Evolutionary conservation across 345 rosid genomes (phyloP).

Genomic region (Camelina laxa): DNA sequence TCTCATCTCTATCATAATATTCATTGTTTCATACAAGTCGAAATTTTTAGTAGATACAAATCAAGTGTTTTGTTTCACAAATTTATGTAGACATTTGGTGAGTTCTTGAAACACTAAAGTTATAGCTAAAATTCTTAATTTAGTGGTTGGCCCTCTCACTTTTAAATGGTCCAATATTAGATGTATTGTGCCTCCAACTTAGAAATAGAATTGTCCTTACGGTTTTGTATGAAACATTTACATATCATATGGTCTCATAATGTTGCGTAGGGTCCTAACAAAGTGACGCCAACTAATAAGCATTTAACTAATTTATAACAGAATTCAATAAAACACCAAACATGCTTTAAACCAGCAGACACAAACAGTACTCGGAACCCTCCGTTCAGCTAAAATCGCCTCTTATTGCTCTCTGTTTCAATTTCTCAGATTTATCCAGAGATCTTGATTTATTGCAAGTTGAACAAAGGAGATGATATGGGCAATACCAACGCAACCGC

Average conservation of each 20-base stretch:
- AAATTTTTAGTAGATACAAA: background rate
- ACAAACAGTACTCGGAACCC: background rate
- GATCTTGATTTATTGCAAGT: slow-evolving; percentile 6
- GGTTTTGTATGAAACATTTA: slow-evolving; percentile 22
- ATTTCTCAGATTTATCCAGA: background rate
- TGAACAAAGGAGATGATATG: slow-evolving; percentile 40
- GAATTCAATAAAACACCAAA: slow-evolving; percentile 16
- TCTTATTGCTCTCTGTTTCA: slow-evolving; percentile 24
- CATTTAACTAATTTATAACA: slow-evolving; percentile 22
- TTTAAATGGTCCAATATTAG: background rate
- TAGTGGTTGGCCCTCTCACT: background rate
- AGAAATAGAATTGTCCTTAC: background rate
- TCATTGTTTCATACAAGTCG: background rate
- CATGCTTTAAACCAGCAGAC: slow-evolving; percentile 27
- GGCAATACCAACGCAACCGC: slow-evolving; percentile 44
- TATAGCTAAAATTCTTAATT: background rate
- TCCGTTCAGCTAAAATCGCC: background rate
- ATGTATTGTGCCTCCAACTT: slow-evolving; percentile 5
- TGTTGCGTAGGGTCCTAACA: slow-evolving; percentile 39
- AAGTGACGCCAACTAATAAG: slow-evolving; percentile 43
- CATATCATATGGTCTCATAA: slow-evolving; percentile 41
- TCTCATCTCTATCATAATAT: background rate
- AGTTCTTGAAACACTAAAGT: slow-evolving; percentile 13
- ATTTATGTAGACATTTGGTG: background rate
- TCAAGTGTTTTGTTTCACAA: background rate